phyloP scores from a whole-genome alignment of 176 grass and related monocot species.

The Zoysia japonica region DNA sequence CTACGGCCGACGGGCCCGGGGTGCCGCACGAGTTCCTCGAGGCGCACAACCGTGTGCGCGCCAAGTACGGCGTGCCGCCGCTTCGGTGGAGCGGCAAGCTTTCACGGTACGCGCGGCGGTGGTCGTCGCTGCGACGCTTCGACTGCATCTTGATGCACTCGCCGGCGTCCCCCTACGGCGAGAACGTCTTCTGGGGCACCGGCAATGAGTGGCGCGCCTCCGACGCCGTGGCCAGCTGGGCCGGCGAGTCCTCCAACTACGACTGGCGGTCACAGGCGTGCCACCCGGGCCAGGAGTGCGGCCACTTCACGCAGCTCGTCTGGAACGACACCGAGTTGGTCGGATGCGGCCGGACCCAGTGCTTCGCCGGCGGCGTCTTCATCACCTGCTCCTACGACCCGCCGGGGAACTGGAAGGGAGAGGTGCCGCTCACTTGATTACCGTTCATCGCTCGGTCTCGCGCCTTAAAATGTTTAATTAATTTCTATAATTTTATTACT shows the following conservation, averaged over 20 bases:
- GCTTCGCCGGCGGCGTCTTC: constrained; percentile 44
- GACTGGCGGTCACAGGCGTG: constrained; percentile 43
- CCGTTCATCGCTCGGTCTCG: too few relatives aligned
- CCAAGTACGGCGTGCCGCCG: constrained; percentile 38
- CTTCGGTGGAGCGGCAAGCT: constrained; percentile 47
- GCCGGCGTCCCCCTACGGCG: not conserved
- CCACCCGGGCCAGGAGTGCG: not conserved
- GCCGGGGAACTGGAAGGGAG: constrained; percentile 47
- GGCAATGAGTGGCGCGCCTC: constrained; percentile 5
- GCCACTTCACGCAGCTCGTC: constrained; percentile 62
- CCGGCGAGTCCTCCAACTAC: constrained; percentile 45
- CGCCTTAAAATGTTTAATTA: too few relatives aligned
- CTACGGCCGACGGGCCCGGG: constrained; percentile 19
- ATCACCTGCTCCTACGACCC: constrained; percentile 70
- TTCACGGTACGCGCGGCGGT: constrained; percentile 51
- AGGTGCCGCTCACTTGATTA: constrained; percentile 42
- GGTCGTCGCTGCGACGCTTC: constrained; percentile 47
- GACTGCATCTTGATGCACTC: constrained; percentile 59
- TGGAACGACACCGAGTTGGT: constrained; percentile 49
- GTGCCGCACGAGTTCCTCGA: constrained; percentile 50
- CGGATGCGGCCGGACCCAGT: constrained; percentile 48
- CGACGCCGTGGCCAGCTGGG: constrained; percentile 45
- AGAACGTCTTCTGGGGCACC: constrained; percentile 54
- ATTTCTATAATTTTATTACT: too few relatives aligned
- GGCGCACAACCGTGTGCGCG: constrained; percentile 61